These are phyloP conservation scores for Phanerodontia chrysosporium DNA, from an alignment of 768 basidiomycete genomes.

Conservation along the genomic window DNA sequence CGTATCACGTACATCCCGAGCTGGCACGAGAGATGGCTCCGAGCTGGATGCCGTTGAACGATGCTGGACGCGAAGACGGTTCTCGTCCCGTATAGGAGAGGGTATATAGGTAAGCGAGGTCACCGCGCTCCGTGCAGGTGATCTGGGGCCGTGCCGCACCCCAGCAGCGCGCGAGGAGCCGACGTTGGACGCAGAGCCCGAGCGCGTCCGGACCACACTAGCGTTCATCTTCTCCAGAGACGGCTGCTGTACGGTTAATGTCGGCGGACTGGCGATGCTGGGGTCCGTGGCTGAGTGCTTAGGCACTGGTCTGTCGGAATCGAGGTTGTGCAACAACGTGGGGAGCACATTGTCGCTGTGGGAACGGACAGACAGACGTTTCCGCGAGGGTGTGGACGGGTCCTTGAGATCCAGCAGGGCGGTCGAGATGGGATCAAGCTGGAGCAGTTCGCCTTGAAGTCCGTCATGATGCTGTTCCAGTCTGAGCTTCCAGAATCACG, in stretches of 20 bases:
- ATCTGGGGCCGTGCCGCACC: slow-evolving; percentile 20
- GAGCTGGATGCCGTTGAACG: slow-evolving; percentile 74
- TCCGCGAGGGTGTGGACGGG: slow-evolving; percentile 55
- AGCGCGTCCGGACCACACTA: slow-evolving; percentile 17
- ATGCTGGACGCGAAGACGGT: slow-evolving; percentile 58
- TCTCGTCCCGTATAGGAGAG: slow-evolving; percentile 34
- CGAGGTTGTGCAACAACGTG: not conserved
- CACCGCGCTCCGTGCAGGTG: slow-evolving; percentile 16
- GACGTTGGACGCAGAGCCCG: slow-evolving; percentile 16
- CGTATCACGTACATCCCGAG: slow-evolving; percentile 36
- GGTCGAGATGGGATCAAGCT: slow-evolving; percentile 53
- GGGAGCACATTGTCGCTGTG: slow-evolving; percentile 18
- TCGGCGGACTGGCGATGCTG: slow-evolving; percentile 13
- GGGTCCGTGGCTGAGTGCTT: slow-evolving; percentile 1
- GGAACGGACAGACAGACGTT: slow-evolving; percentile 21
- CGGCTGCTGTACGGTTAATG: slow-evolving; percentile 20
- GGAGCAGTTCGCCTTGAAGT: slow-evolving; percentile 68
- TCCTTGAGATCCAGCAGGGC: slow-evolving; percentile 56
- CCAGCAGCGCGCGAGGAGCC: slow-evolving; percentile 9
- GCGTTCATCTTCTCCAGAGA: slow-evolving; percentile 11
- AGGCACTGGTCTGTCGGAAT: not conserved
- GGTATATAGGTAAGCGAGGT: slow-evolving; percentile 30
- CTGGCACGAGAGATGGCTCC: slow-evolving; percentile 73
- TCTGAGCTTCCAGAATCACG: slow-evolving; percentile 24
- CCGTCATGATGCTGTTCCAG: slow-evolving; percentile 58